A percentile compares a stretch with the other conserved stretches of the same genome.
Conservation (phyloP, 345 rosid genomes). For the Eucalyptus erythrocorys region DNA sequence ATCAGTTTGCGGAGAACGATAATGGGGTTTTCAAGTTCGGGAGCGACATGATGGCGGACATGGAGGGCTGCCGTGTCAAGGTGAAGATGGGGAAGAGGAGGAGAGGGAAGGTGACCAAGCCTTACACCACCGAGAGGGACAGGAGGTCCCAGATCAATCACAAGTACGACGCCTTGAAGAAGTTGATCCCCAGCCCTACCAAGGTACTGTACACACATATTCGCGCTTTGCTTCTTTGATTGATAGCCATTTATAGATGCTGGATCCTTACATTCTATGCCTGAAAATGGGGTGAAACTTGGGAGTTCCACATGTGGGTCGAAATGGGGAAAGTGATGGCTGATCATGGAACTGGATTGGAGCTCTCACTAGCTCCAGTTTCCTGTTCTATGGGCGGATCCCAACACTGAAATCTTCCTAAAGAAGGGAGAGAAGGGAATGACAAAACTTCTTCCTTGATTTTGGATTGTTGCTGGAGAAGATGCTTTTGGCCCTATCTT, state of each 20-base stretch:
- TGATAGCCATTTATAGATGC: neutral
- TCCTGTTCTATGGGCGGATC: neutral
- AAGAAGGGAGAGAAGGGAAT: neutral
- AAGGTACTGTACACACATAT: constrained; percentile 28
- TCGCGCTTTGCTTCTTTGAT: neutral
- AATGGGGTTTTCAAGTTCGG: constrained; percentile 43
- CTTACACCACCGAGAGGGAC: constrained; percentile 55
- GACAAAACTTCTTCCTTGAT: neutral
- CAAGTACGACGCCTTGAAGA: constrained; percentile 35
- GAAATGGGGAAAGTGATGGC: neutral
- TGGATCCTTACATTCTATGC: neutral
- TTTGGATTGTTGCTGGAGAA: neutral
- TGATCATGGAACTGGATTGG: neutral
- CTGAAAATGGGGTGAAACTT: neutral
- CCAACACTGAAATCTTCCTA: neutral
- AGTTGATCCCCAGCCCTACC: constrained; percentile 56
- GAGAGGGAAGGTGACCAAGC: constrained; percentile 40
- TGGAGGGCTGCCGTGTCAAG: constrained; percentile 21
- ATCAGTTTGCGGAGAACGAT: neutral
- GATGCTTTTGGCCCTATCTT: neutral
- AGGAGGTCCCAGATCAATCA: constrained; percentile 52
- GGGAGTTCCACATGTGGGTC: neutral
- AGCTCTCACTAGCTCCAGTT: neutral
- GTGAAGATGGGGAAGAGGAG: constrained; percentile 33
- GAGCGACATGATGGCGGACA: constrained; percentile 5